These are phyloP conservation scores for Tubosaeta sp. DNA, from an alignment of 768 basidiomycete genomes.

Conservation along the genomic window DNA sequence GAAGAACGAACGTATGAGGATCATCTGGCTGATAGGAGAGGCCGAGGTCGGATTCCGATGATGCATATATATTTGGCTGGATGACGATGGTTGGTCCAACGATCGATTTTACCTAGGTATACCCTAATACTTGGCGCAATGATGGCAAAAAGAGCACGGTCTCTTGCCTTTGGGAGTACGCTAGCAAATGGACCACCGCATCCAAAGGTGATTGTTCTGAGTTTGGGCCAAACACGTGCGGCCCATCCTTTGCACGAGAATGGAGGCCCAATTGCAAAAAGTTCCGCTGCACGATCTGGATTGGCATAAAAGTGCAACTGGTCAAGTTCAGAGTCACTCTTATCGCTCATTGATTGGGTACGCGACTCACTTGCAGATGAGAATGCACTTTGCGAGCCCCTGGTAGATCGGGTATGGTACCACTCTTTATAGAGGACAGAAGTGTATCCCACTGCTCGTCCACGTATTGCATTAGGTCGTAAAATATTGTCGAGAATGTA, in stretches of 20 bases:
- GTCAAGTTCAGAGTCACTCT: not conserved
- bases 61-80: not conserved
- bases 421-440: conserved; percentile 3
- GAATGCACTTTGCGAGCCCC: conserved; percentile 1
- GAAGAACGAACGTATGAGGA: not conserved
- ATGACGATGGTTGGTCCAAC: conserved; percentile 5
- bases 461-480: conserved; percentile 2
- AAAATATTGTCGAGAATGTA: not conserved
- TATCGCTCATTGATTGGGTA: no score
- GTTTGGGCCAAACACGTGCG: conserved; percentile 3
- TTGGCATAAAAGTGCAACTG: not conserved
- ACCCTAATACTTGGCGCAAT: not conserved
- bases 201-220: not conserved
- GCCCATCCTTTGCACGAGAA: conserved; percentile 4
- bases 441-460: conserved; percentile 5
- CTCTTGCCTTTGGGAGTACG: not conserved
- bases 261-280: conserved; percentile 3
- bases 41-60: not conserved
- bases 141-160: not conserved
- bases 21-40: not conserved
- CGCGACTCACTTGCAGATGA: not conserved
- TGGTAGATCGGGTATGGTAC: conserved; percentile 5
- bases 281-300: conserved; percentile 2
- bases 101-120: not conserved
- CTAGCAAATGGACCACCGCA: conserved; percentile 6